These are phyloP conservation scores for Dothidotthia symphoricarpi DNA, from an alignment of 2,329 filamentous ascomycete species.

Conservation along the genomic window DNA sequence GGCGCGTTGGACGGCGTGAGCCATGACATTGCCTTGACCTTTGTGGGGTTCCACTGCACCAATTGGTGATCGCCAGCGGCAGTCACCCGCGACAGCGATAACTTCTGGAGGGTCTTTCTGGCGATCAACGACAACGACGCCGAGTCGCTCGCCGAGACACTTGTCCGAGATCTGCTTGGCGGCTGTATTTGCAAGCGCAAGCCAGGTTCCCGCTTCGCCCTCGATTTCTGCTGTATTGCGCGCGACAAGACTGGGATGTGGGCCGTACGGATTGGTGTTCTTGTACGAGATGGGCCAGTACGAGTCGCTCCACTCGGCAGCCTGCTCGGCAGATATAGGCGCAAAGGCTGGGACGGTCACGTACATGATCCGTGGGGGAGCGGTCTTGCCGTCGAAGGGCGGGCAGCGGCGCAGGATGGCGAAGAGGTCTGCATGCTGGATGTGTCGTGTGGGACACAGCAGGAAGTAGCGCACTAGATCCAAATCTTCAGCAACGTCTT, in stretches of 20 bases:
- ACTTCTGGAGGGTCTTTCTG: constrained; percentile 50
- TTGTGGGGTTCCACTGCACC: constrained; percentile 22
- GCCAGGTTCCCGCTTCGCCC: constrained; percentile 63
- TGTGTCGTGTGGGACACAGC: constrained; percentile 50
- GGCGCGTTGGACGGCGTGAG: constrained; percentile 72
- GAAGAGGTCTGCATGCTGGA: constrained; percentile 54
- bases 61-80: constrained; percentile 58
- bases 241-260: constrained; percentile 72
- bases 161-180: constrained; percentile 58
- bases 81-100: constrained; percentile 74
- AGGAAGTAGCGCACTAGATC: constrained; percentile 51
- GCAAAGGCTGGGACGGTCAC: constrained; percentile 70
- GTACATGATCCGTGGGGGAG: constrained; percentile 56
- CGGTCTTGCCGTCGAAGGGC: constrained; percentile 41
- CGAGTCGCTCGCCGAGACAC: constrained; percentile 67
- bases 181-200: constrained; percentile 64
- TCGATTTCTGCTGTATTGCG: constrained; percentile 69
- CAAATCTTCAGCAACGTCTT: constrained; percentile 27
- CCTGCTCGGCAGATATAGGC: constrained; percentile 73
- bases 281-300: constrained; percentile 87
- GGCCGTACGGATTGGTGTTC: constrained; percentile 82
- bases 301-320: constrained; percentile 68
- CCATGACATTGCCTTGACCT: constrained; percentile 69
- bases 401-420: constrained; percentile 33
- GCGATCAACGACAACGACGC: constrained; percentile 71